Base-by-base conservation (phyloP, 1,284 basidiomycete species). In the Cutaneotrichosporon cavernicola region DNA sequence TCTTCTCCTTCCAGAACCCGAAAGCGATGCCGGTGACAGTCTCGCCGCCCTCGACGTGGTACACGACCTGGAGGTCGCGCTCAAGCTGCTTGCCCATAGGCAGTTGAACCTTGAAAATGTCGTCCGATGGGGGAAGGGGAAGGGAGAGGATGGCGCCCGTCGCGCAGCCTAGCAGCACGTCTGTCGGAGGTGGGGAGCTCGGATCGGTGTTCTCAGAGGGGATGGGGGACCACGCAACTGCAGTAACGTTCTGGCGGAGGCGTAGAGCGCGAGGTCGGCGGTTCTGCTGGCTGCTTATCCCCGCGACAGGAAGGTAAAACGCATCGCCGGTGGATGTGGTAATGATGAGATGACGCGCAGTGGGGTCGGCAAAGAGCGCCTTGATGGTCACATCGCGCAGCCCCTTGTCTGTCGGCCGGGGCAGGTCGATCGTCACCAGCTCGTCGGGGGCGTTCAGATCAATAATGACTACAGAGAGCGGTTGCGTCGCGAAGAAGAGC, bases 211-310 rank as follows among this genome's bases (percentile, higher is more conserved):
- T 47, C 21, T 62, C 63, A 10, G 56, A 47, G 3, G 73, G 72
- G 13, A 72, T 85, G n/a, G 89, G 82, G 72, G 94, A 93, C 96
- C 96, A 98, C 0, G 91, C 91, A n/a, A 97, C 84, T 66, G 91
- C 89, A 73, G 95, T 92, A 68, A 98, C 89, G 70, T 91, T 84
- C 83, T 94, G 90, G 76, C 92, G 89, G 76, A 95, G 89, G 73
- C 92, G 89, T 55, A 97, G 81, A 43, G 85, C 87, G 58, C 87
- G 85, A 0, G 91, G 88, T 73, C 91, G 90, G 81, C 89, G 64
- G 5, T 86, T 67, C 87, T 85, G 78, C 11, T 72, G 70, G 13
- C 70, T 68, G 0, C 70, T 63, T 51, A 76, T 72, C 5, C 73
- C 73, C 11, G 74, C 71, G 85, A 93, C 68, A 14, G 78, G 75